phyloP scores from a whole-genome alignment of 73 alveolate species.

The Loxodes magnus region DNA sequence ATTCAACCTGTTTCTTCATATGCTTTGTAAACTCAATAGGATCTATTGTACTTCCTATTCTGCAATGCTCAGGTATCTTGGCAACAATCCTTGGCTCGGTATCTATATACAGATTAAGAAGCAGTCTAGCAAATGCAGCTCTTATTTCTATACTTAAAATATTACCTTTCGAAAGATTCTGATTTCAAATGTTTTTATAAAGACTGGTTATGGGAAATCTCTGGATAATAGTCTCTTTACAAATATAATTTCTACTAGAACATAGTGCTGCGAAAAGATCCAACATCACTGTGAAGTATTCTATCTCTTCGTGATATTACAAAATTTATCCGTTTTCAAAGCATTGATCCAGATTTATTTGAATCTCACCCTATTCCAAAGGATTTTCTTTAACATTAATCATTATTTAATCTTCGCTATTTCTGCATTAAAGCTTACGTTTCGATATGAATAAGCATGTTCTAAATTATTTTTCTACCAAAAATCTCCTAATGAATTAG shows the following conservation, averaged over 20 bases:
- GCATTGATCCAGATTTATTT: neutral
- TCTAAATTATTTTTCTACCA: neutral
- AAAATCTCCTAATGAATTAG: neutral
- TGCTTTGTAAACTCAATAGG: no score
- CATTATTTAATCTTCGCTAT: neutral
- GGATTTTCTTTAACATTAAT: neutral
- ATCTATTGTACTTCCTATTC: no score
- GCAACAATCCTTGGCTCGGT: neutral
- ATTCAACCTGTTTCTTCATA: no score
- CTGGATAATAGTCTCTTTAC: slow-evolving; percentile 1
- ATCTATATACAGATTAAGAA: slow-evolving; percentile 1
- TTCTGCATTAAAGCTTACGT: no score
- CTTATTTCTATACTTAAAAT: no score
- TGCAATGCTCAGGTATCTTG: no score
- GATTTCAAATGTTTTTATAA: neutral
- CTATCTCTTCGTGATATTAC: neutral
- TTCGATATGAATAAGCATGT: no score
- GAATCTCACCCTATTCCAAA: neutral
- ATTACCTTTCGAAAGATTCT: neutral
- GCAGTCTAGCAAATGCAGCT: neutral
- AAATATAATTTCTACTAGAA: neutral
- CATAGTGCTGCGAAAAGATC: slow-evolving; percentile 6
- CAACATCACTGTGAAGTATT: neutral
- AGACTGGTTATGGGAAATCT: slow-evolving; percentile 1
- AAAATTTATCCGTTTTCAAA: neutral